Evolutionary conservation across 768 basidiomycete genomes (phyloP).

Genomic region (Hebeloma cylindrosporum): DNA sequence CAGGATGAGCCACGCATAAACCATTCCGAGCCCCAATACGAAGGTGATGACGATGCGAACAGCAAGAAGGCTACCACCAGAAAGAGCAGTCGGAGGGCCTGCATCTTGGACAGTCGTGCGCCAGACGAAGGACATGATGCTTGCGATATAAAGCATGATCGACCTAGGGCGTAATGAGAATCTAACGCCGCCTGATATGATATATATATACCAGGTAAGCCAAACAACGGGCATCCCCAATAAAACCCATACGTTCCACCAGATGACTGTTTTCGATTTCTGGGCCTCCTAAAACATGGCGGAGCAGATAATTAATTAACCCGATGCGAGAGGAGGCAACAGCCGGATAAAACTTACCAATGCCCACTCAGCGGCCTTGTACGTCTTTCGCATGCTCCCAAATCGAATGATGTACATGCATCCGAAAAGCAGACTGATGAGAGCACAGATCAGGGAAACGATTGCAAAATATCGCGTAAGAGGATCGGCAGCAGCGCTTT

Average conservation of each 20-base stretch:
- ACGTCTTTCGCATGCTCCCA: constrained; percentile 59
- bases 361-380: constrained; percentile 61
- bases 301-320: neutral
- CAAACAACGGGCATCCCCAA: constrained; percentile 61
- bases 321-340: neutral
- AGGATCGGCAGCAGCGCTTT: constrained; percentile 44
- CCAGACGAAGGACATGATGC: constrained; percentile 64
- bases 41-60: constrained; percentile 45
- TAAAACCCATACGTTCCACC: constrained; percentile 66
- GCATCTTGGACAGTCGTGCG: constrained; percentile 43
- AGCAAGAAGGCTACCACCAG: constrained; percentile 15
- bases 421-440: constrained; percentile 62
- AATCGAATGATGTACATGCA: constrained; percentile 65
- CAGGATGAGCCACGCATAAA: constrained; percentile 53
- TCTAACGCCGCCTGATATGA: neutral
- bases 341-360: constrained; percentile 46
- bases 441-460: constrained; percentile 51
- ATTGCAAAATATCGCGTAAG: constrained; percentile 54
- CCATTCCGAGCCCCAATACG: constrained; percentile 47
- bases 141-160: constrained; percentile 50
- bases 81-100: constrained; percentile 8
- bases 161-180: constrained; percentile 37
- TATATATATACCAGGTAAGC: constrained; percentile 51
- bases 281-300: constrained; percentile 47
- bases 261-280: constrained; percentile 22